These are phyloP conservation scores for Lycium barbarum DNA, from an alignment of 257 asterid genomes.

Conservation along the genomic window DNA sequence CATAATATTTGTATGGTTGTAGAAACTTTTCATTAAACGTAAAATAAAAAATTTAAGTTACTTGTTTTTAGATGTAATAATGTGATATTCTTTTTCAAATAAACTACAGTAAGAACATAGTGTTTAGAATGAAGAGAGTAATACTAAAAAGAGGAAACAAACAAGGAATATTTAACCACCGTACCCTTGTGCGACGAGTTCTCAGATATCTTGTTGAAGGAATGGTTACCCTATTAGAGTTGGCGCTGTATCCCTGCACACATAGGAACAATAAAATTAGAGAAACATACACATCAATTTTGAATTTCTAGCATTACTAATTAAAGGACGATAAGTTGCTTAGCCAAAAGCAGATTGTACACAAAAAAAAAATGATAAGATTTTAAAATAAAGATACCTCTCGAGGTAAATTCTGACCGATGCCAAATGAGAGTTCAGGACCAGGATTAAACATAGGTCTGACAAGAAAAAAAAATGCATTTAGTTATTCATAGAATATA, in stretches of 20 bases:
- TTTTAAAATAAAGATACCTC: neutral
- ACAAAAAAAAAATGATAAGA: neutral
- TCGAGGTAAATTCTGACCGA: neutral
- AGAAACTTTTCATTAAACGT: neutral
- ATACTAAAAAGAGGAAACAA: neutral
- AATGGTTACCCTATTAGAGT: neutral
- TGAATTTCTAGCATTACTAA: neutral
- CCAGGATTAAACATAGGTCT: neutral
- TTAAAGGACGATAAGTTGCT: neutral
- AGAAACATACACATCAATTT: neutral
- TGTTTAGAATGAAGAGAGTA: neutral
- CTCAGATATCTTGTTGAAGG: neutral
- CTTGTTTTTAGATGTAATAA: neutral
- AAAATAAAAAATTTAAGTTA: neutral
- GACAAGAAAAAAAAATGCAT: neutral
- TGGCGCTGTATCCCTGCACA: neutral
- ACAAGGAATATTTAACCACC: no score
- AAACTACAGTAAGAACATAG: no score
- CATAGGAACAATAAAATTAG: neutral
- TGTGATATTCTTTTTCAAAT: neutral
- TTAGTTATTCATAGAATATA: no score
- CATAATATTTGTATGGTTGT: neutral
- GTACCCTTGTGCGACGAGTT: neutral
- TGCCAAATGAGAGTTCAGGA: no score
- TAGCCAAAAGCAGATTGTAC: neutral